Evolutionary conservation across 257 asterid species (phyloP).

Genomic region (Scutellaria galericulata): DNA sequence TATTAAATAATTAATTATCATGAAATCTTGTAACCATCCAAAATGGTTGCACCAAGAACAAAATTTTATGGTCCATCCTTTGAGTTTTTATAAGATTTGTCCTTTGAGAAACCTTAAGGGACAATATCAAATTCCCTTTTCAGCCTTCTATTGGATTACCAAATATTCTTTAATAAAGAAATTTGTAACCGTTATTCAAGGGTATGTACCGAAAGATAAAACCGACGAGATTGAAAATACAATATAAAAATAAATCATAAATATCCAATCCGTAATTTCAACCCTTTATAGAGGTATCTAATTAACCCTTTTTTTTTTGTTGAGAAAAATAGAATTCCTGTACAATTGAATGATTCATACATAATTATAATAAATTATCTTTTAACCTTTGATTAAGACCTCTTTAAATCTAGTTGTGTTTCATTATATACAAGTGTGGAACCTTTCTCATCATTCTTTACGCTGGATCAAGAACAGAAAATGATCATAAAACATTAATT

Average conservation of each 20-base stretch:
- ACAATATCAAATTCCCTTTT: slow-evolving; percentile 12
- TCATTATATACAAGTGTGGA: not conserved
- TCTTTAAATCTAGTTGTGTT: slow-evolving; percentile 6
- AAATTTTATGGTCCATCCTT: not conserved
- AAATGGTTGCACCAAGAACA: not conserved
- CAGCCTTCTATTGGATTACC: not conserved
- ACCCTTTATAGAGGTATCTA: no score
- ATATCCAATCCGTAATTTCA: no score
- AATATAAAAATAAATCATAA: no score
- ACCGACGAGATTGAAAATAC: no score
- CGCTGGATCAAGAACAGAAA: not conserved
- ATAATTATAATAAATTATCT: not conserved
- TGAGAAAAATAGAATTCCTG: not conserved
- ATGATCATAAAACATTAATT: not conserved
- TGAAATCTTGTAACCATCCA: no score
- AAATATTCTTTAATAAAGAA: no score
- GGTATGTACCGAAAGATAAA: no score
- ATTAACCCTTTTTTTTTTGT: no score
- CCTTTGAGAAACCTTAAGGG: slow-evolving; percentile 31
- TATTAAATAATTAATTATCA: no score
- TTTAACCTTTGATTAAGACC: slow-evolving; percentile 23
- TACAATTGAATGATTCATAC: not conserved
- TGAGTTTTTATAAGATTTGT: slow-evolving; percentile 8
- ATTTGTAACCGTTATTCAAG: no score
- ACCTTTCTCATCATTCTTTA: not conserved